Percentiles rank a stretch among this genome's conserved stretches.
Conservation (phyloP, 768 basidiomycete genomes). For the Tulasnella sp. region DNA sequence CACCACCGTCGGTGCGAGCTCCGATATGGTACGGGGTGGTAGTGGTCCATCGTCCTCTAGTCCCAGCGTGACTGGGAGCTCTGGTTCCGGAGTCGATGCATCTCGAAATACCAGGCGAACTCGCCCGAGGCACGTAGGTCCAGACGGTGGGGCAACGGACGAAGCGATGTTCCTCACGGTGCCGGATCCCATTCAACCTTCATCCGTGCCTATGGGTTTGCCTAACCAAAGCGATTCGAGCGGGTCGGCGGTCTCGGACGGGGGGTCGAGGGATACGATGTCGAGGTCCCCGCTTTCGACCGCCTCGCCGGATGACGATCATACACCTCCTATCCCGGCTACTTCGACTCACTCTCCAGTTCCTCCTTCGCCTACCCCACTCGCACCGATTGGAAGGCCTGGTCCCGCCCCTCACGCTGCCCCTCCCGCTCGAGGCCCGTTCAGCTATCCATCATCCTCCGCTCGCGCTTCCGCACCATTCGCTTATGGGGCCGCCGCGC, state of each 20-base stretch:
- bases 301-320: background rate
- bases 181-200: background rate
- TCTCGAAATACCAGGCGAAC: background rate
- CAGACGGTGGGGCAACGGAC: background rate
- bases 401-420: background rate
- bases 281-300: background rate
- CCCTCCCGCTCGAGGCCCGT: background rate
- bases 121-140: background rate
- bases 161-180: background rate
- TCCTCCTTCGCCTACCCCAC: background rate
- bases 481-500: too few species aligned
- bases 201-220: background rate
- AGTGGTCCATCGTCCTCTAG: background rate
- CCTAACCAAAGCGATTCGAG: background rate
- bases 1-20: background rate
- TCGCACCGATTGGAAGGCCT: background rate
- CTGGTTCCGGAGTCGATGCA: background rate
- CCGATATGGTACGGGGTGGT: background rate
- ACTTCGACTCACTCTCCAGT: background rate
- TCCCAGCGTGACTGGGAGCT: background rate
- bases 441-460: constrained; percentile 4
- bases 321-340: background rate
- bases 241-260: background rate
- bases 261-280: background rate
- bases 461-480: background rate